These are phyloP conservation scores for Setomelanomma holmii DNA, from an alignment of 2,329 filamentous ascomycete genomes.

Conservation along the genomic window DNA sequence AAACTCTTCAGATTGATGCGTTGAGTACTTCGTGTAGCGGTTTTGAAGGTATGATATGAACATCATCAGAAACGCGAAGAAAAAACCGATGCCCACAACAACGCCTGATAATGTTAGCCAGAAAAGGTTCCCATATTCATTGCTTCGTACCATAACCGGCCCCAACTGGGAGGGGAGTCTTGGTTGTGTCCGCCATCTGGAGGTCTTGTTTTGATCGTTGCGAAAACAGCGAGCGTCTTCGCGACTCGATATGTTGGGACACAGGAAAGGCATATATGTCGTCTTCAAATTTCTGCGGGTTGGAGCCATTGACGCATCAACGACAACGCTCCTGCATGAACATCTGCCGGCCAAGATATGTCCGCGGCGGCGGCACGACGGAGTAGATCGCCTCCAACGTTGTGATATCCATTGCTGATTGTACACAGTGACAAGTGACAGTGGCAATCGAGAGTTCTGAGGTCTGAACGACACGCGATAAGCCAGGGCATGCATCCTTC, in stretches of 20 bases:
- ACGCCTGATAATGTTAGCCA: conserved; percentile 25
- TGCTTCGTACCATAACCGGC: conserved; percentile 56
- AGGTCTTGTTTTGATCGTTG: neutral
- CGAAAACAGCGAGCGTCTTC: neutral
- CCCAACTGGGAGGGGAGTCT: conserved; percentile 40
- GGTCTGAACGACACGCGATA: neutral
- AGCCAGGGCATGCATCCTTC: neutral
- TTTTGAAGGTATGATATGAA: conserved; percentile 48
- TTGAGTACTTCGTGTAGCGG: conserved; percentile 47
- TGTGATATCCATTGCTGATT: neutral
- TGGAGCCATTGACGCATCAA: neutral
- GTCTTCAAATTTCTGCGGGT: neutral
- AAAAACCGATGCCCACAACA: conserved; percentile 58
- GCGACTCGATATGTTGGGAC: neutral
- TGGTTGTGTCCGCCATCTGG: conserved; percentile 25
- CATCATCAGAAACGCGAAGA: conserved; percentile 46
- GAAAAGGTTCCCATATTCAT: neutral
- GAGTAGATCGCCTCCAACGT: neutral
- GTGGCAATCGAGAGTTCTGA: neutral
- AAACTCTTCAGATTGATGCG: conserved; percentile 56
- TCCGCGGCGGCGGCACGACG: neutral
- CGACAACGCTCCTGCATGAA: neutral
- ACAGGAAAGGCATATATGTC: neutral
- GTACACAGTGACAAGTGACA: neutral
- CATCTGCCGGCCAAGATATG: neutral